Evolutionary conservation across 1,139 yeast genomes (phyloP), one percentile per base, ranked within the genome.

Genomic region (Meyerozyma carpophila): DNA sequence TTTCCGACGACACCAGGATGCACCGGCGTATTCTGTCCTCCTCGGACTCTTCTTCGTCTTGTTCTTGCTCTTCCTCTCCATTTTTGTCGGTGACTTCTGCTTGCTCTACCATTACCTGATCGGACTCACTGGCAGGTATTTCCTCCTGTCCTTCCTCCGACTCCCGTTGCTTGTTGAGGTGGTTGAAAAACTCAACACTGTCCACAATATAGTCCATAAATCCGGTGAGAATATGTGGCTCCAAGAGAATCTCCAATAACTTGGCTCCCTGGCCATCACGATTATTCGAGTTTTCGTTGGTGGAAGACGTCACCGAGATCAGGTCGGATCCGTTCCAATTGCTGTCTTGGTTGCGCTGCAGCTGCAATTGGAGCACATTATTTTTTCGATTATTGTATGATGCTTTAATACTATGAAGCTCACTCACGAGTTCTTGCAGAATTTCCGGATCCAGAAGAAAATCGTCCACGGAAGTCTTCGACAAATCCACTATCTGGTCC

Each of bases 221-320:
- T 3, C 77, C 77, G 42, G 58, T 61, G 42, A 74, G 57, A 18
- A 74, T 64, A 47, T 73, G 77, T 16, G 78, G 77, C 49, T 73
- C 78, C 42, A 72, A 59, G 36, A 74, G 56, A 28, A 74, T 54
- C 47, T 73, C 79, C 38, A 74, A 48, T 37, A 74, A 58, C 49
- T 71, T 72, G 36, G 66, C 65, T 5, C 73, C 73, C 31, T 73
- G 59, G 10, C 68, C 59, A 44, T 71, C 75, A 47, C 69, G 70
- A 31, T 56, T 54, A 25, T 47, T 43, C 32, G 53, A 50, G 37
- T 53, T 54, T 14, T 66, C 71, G 31, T 65, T 63, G 48, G 56
- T 68, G 16, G 73, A 67, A 3, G 77, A 69, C 1, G 69, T 57
- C 29, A 71, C 55, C 7, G 76, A 68, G n/a, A 60, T 63, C 5